A percentile compares a stretch with the other conserved stretches of the same genome.
These are phyloP conservation scores for Barbatosphaeria neglecta DNA, from an alignment of 495 filamentous ascomycete genomes.

Conservation along the genomic window DNA sequence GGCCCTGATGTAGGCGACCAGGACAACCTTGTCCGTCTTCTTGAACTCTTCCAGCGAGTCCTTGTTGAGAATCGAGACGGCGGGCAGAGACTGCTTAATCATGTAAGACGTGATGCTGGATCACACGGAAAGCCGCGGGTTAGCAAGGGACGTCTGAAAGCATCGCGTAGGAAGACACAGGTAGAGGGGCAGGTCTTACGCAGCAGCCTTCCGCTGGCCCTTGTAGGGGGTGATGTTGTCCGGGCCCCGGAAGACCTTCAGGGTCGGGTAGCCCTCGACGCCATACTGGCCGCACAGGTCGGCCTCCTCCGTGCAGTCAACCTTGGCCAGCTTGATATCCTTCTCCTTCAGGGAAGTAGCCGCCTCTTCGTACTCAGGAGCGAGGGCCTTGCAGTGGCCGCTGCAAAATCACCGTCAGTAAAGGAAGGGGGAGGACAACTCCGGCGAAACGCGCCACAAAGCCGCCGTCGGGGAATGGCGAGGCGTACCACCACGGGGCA, in stretches of 20 bases:
- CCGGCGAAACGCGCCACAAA: slow-evolving; percentile 4
- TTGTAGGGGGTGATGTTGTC: slow-evolving; percentile 73
- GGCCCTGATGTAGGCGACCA: slow-evolving; percentile 76
- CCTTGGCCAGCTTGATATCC: slow-evolving; percentile 81
- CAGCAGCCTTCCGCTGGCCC: slow-evolving; percentile 80
- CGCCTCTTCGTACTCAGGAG: slow-evolving; percentile 79
- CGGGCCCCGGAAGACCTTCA: slow-evolving; percentile 97
- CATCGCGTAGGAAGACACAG: neutral
- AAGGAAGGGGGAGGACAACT: no score
- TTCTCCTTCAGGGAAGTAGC: slow-evolving; percentile 92
- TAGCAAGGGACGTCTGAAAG: slow-evolving; percentile 9
- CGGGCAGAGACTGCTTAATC: slow-evolving; percentile 94
- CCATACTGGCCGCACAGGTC: slow-evolving; percentile 82
- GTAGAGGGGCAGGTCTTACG: slow-evolving; percentile 44
- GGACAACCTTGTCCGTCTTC: slow-evolving; percentile 90
- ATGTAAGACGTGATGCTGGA: slow-evolving; percentile 91
- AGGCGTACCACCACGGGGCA: neutral
- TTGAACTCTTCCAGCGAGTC: slow-evolving; percentile 91
- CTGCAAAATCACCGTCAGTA: slow-evolving; percentile 19
- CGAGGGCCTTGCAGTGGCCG: slow-evolving; percentile 77
- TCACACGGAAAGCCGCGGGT: slow-evolving; percentile 6
- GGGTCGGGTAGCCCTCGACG: slow-evolving; percentile 93
- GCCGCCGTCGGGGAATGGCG: slow-evolving; percentile 1
- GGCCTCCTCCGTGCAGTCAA: slow-evolving; percentile 92
- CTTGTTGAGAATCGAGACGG: slow-evolving; percentile 68